Percentiles rank a stretch among this genome's conserved stretches.
phyloP scores from a whole-genome alignment of 2,329 filamentous ascomycete genomes.

The Elsinoe perseae region DNA sequence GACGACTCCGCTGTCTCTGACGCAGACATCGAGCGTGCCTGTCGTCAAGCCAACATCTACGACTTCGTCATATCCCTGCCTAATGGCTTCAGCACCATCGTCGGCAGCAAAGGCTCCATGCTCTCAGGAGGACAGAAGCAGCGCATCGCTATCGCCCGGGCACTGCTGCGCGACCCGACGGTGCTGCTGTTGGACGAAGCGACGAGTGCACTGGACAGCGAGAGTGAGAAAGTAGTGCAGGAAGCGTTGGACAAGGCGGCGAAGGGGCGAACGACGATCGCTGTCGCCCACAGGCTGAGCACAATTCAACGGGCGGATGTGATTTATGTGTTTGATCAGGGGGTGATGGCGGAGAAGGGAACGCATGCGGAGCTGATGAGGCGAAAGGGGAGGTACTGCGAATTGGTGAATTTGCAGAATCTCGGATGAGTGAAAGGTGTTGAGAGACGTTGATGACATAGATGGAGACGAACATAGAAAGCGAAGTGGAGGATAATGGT shows the following conservation, averaged over 20 bases:
- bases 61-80: conserved; percentile 82
- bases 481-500: not conserved
- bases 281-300: conserved; percentile 82
- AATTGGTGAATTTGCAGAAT: conserved; percentile 22
- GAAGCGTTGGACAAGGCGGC: conserved; percentile 73
- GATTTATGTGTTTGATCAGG: conserved; percentile 95
- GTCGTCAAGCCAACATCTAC: conserved; percentile 85
- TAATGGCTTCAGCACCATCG: conserved; percentile 72
- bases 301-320: conserved; percentile 92
- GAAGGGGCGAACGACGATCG: conserved; percentile 67
- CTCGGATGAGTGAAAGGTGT: not conserved
- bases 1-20: conserved; percentile 59
- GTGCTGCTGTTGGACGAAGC: conserved; percentile 79
- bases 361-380: conserved; percentile 56
- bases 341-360: conserved; percentile 75
- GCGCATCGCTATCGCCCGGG: conserved; percentile 85
- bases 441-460: not conserved
- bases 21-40: conserved; percentile 65
- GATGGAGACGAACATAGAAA: not conserved
- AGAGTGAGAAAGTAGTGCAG: conserved; percentile 73
- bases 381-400: conserved; percentile 35
- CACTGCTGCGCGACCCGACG: conserved; percentile 82
- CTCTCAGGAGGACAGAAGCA: conserved; percentile 91
- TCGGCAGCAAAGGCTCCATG: conserved; percentile 73
- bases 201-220: conserved; percentile 58